Evolutionary conservation across 768 basidiomycete genomes (phyloP), one percentile per base, ranked within the genome.

Genomic region (Ramaria rubella): DNA sequence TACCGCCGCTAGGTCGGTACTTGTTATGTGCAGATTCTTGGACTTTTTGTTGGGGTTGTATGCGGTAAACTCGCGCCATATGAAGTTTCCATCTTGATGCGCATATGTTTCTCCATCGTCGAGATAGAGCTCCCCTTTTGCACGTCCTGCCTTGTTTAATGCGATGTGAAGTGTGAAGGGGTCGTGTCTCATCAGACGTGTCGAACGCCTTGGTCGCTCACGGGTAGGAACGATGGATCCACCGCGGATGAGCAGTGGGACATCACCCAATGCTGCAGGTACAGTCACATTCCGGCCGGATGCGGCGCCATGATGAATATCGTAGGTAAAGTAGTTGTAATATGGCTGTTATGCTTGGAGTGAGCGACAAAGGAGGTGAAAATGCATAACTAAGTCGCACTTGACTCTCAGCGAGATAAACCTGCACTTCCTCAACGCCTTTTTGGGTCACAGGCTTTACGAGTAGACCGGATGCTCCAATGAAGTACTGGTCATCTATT

Each of bases 401-500:
- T 75, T 91, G 85, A 55, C 91, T 81, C 65, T 96, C 96, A 2
- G 90, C 77, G 34, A 99, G 78, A 69, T 97, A 97, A 5, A 98
- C 76, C 1, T 80, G 77, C 1, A 84, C 74, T 61, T 87, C 81
- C 0, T 75, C 85, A 17, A 74, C 84, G 24, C 82, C 91, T 61
- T 85, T 83, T 19, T 76, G 74, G 0, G 88, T 90, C 53, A 98
- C 83, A 0, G 96, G 96, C 68, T 95, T 95, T 60, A 93, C 86
- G 55, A 99, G 78, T 49, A 99, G 69, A 19, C 95, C 94, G 6
- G 91, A 90, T 12, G 79, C 77, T 11, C 94, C 94, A 55, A 99
- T 75, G 67, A 86, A 98, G 72, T 84, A 98, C 68, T 99, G 96
- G 63, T 97, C 93, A 63, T 98, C 96, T 49, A 97, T 78, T 0